phyloP scores from a whole-genome alignment of 805 yeast genomes.

The Metschnikowia reukaufii region DNA sequence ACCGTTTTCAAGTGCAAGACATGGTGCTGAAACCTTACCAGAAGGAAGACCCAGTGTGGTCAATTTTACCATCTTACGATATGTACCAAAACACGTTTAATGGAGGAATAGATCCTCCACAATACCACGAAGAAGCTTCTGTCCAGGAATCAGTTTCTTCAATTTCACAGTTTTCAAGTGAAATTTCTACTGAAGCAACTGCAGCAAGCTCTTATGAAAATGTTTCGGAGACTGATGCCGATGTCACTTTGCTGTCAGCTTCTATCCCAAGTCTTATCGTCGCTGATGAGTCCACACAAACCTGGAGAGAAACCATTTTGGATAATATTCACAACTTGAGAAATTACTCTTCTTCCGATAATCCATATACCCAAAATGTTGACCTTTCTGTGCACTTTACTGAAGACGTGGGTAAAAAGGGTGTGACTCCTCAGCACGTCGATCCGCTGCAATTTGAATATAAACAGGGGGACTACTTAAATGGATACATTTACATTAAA shows the following conservation, averaged over 20 bases:
- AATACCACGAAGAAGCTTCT: constrained; percentile 15
- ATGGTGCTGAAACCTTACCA: constrained; percentile 10
- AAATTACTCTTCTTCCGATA: constrained; percentile 31
- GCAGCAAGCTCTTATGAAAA: constrained; percentile 3
- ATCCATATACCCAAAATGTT: constrained; percentile 27
- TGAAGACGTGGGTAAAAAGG: constrained; percentile 31
- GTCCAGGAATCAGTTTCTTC: constrained; percentile 9
- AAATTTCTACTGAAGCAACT: constrained; percentile 4
- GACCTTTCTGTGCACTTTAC: constrained; percentile 35
- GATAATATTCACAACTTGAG: constrained; percentile 38
- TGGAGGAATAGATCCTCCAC: constrained; percentile 16
- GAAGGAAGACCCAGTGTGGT: constrained; percentile 35
- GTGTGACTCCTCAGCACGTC: constrained; percentile 27
- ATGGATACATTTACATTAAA: constrained; percentile 49
- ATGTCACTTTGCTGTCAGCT: background rate
- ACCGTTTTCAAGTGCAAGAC: too few species aligned
- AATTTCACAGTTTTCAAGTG: constrained; percentile 3
- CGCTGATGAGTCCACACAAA: constrained; percentile 34
- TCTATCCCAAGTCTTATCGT: constrained; percentile 22
- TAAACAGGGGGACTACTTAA: constrained; percentile 64
- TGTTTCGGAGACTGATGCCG: background rate
- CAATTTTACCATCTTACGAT: constrained; percentile 41
- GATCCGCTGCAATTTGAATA: constrained; percentile 45
- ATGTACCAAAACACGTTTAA: constrained; percentile 28
- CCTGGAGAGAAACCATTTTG: constrained; percentile 40